Evolutionary conservation across 1,284 basidiomycete genomes (phyloP), one percentile per base, ranked within the genome.

Genomic region (Leccinum subrobustum): DNA sequence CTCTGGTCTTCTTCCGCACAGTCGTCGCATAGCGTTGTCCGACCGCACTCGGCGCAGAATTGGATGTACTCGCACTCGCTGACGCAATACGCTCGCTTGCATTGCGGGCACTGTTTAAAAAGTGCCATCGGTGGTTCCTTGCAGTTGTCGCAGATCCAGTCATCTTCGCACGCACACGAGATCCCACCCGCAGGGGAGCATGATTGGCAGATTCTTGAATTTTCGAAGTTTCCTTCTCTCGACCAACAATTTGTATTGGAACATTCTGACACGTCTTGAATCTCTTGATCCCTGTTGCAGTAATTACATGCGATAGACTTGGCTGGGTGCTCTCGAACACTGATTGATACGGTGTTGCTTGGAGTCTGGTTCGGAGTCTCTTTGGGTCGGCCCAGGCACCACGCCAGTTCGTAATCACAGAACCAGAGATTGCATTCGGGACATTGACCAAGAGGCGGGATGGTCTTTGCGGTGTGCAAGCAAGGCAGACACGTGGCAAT

Each of bases 91-190:
- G 37, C 16, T 9, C 37, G 16, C 37, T 39, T 39, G 37, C 37
- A 39, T n/a, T 4, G 37, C 8, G 37, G 16, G 37, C 37, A 39
- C 37, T 39, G 37, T n/a, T 39, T 39, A n/a, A 39, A 4, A 42
- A 42, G n/a, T 39, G 39, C 39, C 39, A 48, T 51, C 3, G 60
- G 23, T 18, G 59, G 56, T 1, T 56, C n/a, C 47, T 55, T 58
- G 62, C 68, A 72, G 58, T 70, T 60, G 47, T 69, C 68, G 44
- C 68, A 69, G 5, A 65, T 51, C 68, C 70, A 69, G 54, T 57
- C 56, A 33, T 58, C 56, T 47, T 67, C 57, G 62, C 70, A 69
- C 3, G 54, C 51, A 25, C 68, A 69, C 70, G 62, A 59, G 47
- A 70, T 11, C n/a, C 39, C 39, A 39, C 37, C 37, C 16, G 37